Evolutionary conservation across 768 basidiomycete genomes (phyloP).

Genomic region (Tylopilus subfusipes): DNA sequence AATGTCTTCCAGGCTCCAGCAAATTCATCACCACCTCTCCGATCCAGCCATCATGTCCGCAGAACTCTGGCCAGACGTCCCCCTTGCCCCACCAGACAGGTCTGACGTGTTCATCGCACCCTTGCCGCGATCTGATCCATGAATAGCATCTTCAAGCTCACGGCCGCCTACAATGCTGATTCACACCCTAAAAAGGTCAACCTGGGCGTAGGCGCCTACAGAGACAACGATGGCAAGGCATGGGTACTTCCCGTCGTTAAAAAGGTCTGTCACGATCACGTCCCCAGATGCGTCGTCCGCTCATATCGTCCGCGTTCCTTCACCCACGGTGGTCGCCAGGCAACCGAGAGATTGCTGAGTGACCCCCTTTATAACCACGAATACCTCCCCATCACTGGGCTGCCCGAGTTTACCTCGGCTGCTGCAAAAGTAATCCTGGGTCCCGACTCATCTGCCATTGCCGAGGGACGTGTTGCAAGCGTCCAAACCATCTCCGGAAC

Average conservation of each 20-base stretch:
- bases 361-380: conserved; percentile 82
- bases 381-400: conserved; percentile 87
- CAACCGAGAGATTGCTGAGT: conserved; percentile 63
- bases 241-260: conserved; percentile 92
- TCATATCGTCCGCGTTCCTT: not conserved
- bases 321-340: conserved; percentile 42
- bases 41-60: conserved; percentile 44
- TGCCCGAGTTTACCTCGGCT: conserved; percentile 75
- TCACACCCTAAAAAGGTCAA: conserved; percentile 76
- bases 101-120: conserved; percentile 26
- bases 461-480: conserved; percentile 67
- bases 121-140: conserved; percentile 1
- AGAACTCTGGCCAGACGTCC: conserved; percentile 76
- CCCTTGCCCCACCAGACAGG: conserved; percentile 86
- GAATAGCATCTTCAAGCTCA: conserved; percentile 83
- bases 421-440: conserved; percentile 85
- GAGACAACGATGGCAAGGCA: conserved; percentile 82
- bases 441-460: conserved; percentile 61
- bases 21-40: conserved; percentile 53
- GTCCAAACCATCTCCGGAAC: conserved; percentile 96
- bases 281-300: too few relatives aligned
- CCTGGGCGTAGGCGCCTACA: conserved; percentile 89
- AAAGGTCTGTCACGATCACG: conserved; percentile 55
- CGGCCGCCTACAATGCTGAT: conserved; percentile 85
- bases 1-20: conserved; percentile 60